These are phyloP conservation scores for Nyctanthes arbortristis DNA, from an alignment of 257 asterid genomes.

Conservation along the genomic window DNA sequence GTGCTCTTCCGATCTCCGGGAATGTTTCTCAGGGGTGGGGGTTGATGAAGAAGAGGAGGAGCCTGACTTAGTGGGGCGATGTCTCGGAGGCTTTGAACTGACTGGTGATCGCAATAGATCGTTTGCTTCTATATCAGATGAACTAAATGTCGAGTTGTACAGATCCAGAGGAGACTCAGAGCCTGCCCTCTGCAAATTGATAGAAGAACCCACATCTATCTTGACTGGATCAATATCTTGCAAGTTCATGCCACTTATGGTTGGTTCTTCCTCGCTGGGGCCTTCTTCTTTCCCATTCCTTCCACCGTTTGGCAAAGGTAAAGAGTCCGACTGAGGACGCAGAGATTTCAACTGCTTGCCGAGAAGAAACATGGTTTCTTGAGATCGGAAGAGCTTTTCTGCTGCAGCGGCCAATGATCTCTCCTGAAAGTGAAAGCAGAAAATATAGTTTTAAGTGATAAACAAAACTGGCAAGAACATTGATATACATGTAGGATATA, in stretches of 20 bases:
- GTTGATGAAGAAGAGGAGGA: slow-evolving; percentile 59
- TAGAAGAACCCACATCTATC: slow-evolving; percentile 44
- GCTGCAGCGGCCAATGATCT: slow-evolving; percentile 81
- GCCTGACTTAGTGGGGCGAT: slow-evolving; percentile 64
- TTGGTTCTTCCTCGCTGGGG: slow-evolving; percentile 50
- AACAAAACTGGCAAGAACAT: background rate
- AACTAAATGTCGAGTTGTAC: slow-evolving; percentile 43
- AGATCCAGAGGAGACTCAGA: slow-evolving; percentile 59
- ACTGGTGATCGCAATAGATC: slow-evolving; percentile 57
- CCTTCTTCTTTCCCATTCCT: slow-evolving; percentile 46
- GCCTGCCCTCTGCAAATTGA: slow-evolving; percentile 40
- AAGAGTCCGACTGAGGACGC: slow-evolving; percentile 56
- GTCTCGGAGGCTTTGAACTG: slow-evolving; percentile 45
- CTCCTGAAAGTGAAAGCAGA: slow-evolving; percentile 52
- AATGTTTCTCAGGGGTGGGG: slow-evolving; percentile 75
- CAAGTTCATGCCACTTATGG: slow-evolving; percentile 48
- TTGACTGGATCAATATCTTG: slow-evolving; percentile 54
- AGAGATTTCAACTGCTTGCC: slow-evolving; percentile 79
- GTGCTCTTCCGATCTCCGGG: slow-evolving; percentile 77
- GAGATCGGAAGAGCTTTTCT: slow-evolving; percentile 88
- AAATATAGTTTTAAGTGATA: background rate
- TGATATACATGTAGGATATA: background rate
- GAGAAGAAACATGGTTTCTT: slow-evolving; percentile 84
- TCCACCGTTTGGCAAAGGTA: slow-evolving; percentile 34
- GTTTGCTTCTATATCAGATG: slow-evolving; percentile 60